These are phyloP conservation scores for Hypoxylon sp. DNA, from an alignment of 2,329 filamentous ascomycete genomes.

Conservation along the genomic window DNA sequence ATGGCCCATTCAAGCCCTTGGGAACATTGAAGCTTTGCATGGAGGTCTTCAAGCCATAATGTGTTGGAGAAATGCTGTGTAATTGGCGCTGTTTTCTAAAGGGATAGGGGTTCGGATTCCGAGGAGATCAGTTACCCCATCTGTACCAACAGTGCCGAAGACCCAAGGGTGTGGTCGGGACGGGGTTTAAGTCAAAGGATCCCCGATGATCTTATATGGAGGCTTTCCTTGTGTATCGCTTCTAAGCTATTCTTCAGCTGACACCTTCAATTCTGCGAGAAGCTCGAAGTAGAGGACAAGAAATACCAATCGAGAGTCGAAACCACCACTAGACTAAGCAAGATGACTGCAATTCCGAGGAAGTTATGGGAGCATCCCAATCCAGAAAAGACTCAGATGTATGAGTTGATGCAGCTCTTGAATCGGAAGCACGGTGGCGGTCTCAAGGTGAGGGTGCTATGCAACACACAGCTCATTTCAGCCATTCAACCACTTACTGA, in stretches of 20 bases:
- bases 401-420: constrained; percentile 73
- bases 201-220: neutral
- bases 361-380: constrained; percentile 78
- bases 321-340: neutral
- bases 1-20: neutral
- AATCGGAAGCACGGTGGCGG: constrained; percentile 69
- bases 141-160: constrained; percentile 14
- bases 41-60: neutral
- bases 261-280: constrained; percentile 7
- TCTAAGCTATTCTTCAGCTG: constrained; percentile 5
- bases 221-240: neutral
- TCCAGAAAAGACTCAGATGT: constrained; percentile 73
- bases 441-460: constrained; percentile 64
- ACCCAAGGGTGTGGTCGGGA: neutral
- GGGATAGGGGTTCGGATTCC: neutral
- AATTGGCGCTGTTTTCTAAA: neutral
- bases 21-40: no score
- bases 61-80: neutral
- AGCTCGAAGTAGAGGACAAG: neutral
- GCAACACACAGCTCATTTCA: neutral
- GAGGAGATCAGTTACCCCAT: neutral
- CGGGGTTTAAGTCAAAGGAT: constrained; percentile 12
- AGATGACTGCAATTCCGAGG: constrained; percentile 58
- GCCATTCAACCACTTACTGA: constrained; percentile 22
- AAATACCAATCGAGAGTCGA: constrained; percentile 56